Conservation (phyloP, 208 protist species). For the Crithidia mellificae region DNA sequence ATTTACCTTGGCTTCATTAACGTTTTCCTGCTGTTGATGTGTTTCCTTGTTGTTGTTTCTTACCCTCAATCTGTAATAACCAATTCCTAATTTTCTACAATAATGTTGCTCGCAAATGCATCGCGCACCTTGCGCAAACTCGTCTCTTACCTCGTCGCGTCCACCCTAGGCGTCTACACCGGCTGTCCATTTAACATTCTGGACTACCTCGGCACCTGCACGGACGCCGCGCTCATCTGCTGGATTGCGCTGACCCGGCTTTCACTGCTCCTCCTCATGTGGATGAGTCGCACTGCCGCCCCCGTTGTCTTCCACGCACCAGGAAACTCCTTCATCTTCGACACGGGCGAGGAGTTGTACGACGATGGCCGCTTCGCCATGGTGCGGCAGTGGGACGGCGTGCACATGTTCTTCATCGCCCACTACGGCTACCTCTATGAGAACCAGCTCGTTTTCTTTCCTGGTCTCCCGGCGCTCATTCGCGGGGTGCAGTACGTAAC, state of each 20-base stretch:
- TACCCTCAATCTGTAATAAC: no score
- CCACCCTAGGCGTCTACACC: slow-evolving; percentile 15
- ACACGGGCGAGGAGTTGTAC: slow-evolving; percentile 56
- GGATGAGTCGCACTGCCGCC: slow-evolving; percentile 39
- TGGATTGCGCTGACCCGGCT: slow-evolving; percentile 45
- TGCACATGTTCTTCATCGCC: slow-evolving; percentile 80
- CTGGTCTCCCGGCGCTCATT: slow-evolving; percentile 59
- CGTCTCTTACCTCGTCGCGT: neutral
- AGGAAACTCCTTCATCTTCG: slow-evolving; percentile 48
- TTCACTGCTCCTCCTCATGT: slow-evolving; percentile 47
- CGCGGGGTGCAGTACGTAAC: slow-evolving; percentile 41
- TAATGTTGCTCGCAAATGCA: neutral
- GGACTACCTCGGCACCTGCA: slow-evolving; percentile 50
- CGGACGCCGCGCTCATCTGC: slow-evolving; percentile 39
- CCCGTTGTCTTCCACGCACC: slow-evolving; percentile 40
- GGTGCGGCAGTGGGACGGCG: slow-evolving; percentile 70
- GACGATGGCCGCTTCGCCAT: slow-evolving; percentile 50
- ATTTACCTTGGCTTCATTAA: no score
- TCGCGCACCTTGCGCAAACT: neutral
- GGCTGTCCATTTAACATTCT: slow-evolving; percentile 31
- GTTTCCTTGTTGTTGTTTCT: no score
- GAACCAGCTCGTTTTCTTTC: slow-evolving; percentile 72
- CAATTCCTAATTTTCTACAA: no score
- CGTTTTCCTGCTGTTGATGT: no score
- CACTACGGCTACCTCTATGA: slow-evolving; percentile 78